These are phyloP conservation scores for Fusarium algeriense DNA, from an alignment of 2,329 filamentous ascomycete genomes.

Conservation along the genomic window DNA sequence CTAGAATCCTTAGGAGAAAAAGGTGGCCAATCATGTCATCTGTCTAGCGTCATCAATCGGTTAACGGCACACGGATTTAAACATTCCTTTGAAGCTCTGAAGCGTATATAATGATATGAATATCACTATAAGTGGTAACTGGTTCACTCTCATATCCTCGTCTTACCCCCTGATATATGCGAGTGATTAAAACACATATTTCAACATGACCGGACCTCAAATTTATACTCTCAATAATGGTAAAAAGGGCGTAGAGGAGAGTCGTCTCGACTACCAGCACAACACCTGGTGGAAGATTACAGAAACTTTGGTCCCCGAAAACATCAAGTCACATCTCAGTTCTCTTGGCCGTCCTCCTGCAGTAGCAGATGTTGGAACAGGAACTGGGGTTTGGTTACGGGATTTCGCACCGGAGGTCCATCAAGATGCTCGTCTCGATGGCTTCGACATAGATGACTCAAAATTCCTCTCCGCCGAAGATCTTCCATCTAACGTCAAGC, in stretches of 20 bases:
- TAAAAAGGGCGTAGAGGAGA: conserved; percentile 8
- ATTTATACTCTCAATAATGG: conserved; percentile 19
- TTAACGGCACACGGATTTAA: not conserved
- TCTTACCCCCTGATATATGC: too few species aligned
- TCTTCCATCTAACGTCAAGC: not conserved
- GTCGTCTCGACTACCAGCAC: conserved; percentile 14
- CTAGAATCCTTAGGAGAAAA: not conserved
- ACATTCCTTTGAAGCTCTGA: not conserved
- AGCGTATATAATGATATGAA: not conserved
- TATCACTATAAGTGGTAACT: not conserved
- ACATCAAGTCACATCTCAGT: not conserved
- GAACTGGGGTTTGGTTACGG: conserved; percentile 6
- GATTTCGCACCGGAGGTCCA: not conserved
- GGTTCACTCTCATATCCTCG: too few species aligned
- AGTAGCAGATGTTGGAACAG: conserved; percentile 11
- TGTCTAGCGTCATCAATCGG: not conserved
- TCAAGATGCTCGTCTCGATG: conserved; percentile 2
- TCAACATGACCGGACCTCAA: not conserved
- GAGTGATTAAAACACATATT: too few species aligned
- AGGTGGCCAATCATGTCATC: not conserved
- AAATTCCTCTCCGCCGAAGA: not conserved
- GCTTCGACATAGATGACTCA: not conserved
- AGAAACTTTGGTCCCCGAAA: not conserved
- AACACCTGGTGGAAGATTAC: not conserved
- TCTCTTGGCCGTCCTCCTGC: not conserved